Conservation (phyloP, 257 asterid species). For the Solanum infundibuliforme region DNA sequence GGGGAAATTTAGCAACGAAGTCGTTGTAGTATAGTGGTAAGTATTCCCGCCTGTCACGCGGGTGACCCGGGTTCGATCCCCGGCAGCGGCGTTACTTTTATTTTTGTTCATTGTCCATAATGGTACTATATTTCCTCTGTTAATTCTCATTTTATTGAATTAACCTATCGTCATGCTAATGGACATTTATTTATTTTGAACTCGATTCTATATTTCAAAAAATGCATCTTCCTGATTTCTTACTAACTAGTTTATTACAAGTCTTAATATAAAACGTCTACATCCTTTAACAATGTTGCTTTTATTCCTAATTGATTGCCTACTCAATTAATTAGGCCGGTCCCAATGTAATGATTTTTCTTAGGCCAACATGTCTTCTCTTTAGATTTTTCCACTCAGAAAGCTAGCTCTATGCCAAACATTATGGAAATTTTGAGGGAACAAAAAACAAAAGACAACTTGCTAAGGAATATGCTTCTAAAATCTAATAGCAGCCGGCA, state of each 20-base stretch:
- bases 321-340: neutral
- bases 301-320: neutral
- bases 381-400: neutral
- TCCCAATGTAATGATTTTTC: neutral
- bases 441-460: neutral
- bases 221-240: neutral
- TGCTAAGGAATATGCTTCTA: neutral
- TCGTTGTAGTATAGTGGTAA: conserved; percentile 98
- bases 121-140: too few species aligned
- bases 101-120: too few species aligned
- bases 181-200: too few species aligned
- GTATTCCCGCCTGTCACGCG: conserved; percentile 99
- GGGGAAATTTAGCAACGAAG: neutral
- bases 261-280: neutral
- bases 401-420: neutral
- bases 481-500: neutral
- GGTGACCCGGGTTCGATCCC: conserved; percentile 99
- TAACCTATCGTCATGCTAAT: too few species aligned
- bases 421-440: neutral
- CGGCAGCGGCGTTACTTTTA: conserved; percentile 55
- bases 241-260: neutral
- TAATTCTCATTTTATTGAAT: too few species aligned
- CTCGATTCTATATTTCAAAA: too few species aligned
- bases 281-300: neutral
- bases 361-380: neutral